A percentile compares a stretch with the other conserved stretches of the same genome.
phyloP scores from a whole-genome alignment of 176 grass and related monocot species.

The Pharus latifolius region DNA sequence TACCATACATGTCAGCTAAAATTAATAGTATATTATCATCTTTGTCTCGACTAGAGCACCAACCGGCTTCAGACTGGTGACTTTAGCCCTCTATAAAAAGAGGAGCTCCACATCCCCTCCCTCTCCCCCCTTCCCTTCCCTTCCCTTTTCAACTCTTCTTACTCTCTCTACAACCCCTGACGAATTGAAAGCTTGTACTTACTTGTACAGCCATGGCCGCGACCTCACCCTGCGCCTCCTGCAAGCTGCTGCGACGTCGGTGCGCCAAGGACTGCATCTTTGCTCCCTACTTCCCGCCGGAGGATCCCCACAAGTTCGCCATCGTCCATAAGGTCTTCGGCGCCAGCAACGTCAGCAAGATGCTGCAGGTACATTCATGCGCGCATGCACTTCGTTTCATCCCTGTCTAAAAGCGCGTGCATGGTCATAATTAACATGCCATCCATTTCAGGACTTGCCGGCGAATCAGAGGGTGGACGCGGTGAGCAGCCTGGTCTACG shows the following conservation, averaged over 20 bases:
- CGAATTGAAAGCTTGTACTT: neutral
- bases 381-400: no score
- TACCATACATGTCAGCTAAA: no score
- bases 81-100: constrained; percentile 13
- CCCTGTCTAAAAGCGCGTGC: neutral
- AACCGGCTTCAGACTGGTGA: neutral
- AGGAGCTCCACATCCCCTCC: neutral
- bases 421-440: neutral
- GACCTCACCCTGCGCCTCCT: constrained; percentile 34
- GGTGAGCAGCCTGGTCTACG: constrained; percentile 90
- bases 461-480: constrained; percentile 76
- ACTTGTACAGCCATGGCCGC: neutral
- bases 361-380: constrained; percentile 48
- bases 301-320: constrained; percentile 62
- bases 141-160: neutral
- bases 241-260: constrained; percentile 55
- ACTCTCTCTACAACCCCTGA: neutral
- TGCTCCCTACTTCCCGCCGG: constrained; percentile 42
- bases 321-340: constrained; percentile 81
- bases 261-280: constrained; percentile 51
- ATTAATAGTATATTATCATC: no score
- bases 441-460: constrained; percentile 49
- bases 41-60: no score
- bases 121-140: neutral
- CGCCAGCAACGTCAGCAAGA: constrained; percentile 92